Percentiles rank a stretch among this genome's conserved stretches.
phyloP scores from a whole-genome alignment of 2,329 filamentous ascomycete species.

The Intubia oerlemansii region DNA sequence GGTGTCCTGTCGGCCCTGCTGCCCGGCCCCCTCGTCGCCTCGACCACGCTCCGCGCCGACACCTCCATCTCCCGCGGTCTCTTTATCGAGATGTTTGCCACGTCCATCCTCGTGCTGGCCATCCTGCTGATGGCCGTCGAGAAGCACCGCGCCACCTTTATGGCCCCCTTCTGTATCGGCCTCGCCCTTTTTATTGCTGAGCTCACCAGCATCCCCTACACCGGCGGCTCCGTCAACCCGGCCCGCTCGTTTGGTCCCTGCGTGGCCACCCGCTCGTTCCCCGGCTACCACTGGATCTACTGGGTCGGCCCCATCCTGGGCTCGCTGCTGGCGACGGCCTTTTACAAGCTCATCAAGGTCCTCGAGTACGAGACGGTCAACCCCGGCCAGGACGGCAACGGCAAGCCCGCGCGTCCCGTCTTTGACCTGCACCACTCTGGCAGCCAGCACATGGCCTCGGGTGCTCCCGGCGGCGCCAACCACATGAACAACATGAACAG shows the following conservation, averaged over 20 bases:
- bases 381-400: slow-evolving; percentile 21
- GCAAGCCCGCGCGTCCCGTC: too few relatives aligned
- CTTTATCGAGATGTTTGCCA: slow-evolving; percentile 47
- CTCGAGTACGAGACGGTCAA: slow-evolving; percentile 30
- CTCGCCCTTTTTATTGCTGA: slow-evolving; percentile 43
- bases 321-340: slow-evolving; percentile 21
- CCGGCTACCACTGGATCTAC: slow-evolving; percentile 30
- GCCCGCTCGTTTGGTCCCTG: slow-evolving; percentile 28
- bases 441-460: too few relatives aligned
- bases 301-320: slow-evolving; percentile 32
- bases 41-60: slow-evolving; percentile 30
- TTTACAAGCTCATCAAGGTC: slow-evolving; percentile 28
- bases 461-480: too few relatives aligned
- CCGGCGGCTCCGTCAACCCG: slow-evolving; percentile 27
- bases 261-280: slow-evolving; percentile 19
- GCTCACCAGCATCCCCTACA: slow-evolving; percentile 23
- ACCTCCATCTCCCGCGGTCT: slow-evolving; percentile 33
- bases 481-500: too few relatives aligned
- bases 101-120: slow-evolving; percentile 38
- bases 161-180: slow-evolving; percentile 53
- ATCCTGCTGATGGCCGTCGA: slow-evolving; percentile 51
- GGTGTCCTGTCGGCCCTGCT: slow-evolving; percentile 34
- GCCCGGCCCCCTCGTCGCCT: slow-evolving; percentile 31
- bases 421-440: too few relatives aligned
- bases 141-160: slow-evolving; percentile 50